Base-by-base conservation (phyloP, 306 rosid genomes). In the Sphenostylis stenocarpa region DNA sequence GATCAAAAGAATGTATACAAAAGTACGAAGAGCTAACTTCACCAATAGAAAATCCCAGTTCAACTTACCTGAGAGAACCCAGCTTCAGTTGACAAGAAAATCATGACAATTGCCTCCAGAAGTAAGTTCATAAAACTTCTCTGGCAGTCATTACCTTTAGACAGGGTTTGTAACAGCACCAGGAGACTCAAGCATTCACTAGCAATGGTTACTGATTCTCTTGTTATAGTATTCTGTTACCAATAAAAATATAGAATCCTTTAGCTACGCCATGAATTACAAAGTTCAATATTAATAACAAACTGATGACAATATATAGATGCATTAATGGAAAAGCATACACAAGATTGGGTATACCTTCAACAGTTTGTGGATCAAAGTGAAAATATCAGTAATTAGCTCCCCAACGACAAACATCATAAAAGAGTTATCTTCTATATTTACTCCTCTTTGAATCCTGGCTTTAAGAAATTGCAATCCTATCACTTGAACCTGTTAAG, bases 391-490 rank as follows among this genome's bases (percentile, higher is more conserved):
- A 14, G 68, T 19, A 31, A 89, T 76, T 66, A 86, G 87, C 84
- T 95, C 98, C 69, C 95, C 98, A 77, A 78, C 89, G 73, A 95
- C 85, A 72, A 90, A 87, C 85, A 89, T 71, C 74, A 87, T 56
- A 79, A 89, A 89, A 72, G 84, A 58, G 53, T 72, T 79, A 62
- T 91, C 97, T 47, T 90, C 97, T 17, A 44, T 72, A 86, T 53
- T 79, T 51, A 82, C 80, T 64, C 78, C 67, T 85, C 36, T 95
- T 72, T 90, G 97, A 29, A 91, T 77, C 84, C 84, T 82, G 70
- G 83, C 77, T 74, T 88, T 95, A 34, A 95, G 88, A 84, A 90
- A 90, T 89, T 90, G 97, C 83, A 95, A 80, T 60, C 96, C 97
- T 74, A 90, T 88, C 74, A 84, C 84, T 76, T 88, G 92, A 81